phyloP scores from a whole-genome alignment of 352 stramenopile species.

The Globisporangium barbulae region DNA sequence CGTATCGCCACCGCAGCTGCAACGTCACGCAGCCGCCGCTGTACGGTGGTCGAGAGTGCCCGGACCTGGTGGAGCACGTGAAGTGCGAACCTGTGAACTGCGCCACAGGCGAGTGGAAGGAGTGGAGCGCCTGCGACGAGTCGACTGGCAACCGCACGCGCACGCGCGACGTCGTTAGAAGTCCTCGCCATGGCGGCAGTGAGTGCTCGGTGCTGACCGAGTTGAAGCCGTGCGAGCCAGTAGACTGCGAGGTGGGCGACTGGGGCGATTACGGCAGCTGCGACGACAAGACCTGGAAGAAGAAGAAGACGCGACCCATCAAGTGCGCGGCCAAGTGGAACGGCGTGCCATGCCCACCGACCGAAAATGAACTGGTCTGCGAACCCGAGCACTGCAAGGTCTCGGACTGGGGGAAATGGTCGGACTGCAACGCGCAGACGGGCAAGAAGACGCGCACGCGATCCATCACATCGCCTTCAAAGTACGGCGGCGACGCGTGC shows the following conservation, averaged over 20 bases:
- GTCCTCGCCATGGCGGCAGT: slow-evolving; percentile 26
- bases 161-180: slow-evolving; percentile 23
- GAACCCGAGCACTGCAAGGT: slow-evolving; percentile 47
- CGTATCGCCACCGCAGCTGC: slow-evolving; percentile 32
- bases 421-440: slow-evolving; percentile 24
- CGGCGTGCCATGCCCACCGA: slow-evolving; percentile 33
- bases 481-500: slow-evolving; percentile 39
- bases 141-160: slow-evolving; percentile 36
- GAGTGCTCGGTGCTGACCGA: slow-evolving; percentile 31
- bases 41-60: slow-evolving; percentile 31
- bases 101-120: slow-evolving; percentile 30
- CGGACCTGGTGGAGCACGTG: slow-evolving; percentile 29
- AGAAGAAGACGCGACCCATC: slow-evolving; percentile 40
- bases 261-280: slow-evolving; percentile 44
- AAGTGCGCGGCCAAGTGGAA: slow-evolving; percentile 31
- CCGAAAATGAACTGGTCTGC: slow-evolving; percentile 49
- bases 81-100: slow-evolving; percentile 48
- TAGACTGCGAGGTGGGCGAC: slow-evolving; percentile 37
- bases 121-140: slow-evolving; percentile 43
- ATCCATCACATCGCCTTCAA: slow-evolving; percentile 20
- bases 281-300: slow-evolving; percentile 40
- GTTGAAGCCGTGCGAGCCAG: slow-evolving; percentile 37
- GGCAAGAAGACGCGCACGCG: slow-evolving; percentile 40
- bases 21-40: slow-evolving; percentile 29
- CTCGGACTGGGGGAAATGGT: slow-evolving; percentile 30